A percentile compares a stretch with the other conserved stretches of the same genome.
Conservation (phyloP, 1,284 basidiomycete genomes). For the Naganishia liquefaciens region DNA sequence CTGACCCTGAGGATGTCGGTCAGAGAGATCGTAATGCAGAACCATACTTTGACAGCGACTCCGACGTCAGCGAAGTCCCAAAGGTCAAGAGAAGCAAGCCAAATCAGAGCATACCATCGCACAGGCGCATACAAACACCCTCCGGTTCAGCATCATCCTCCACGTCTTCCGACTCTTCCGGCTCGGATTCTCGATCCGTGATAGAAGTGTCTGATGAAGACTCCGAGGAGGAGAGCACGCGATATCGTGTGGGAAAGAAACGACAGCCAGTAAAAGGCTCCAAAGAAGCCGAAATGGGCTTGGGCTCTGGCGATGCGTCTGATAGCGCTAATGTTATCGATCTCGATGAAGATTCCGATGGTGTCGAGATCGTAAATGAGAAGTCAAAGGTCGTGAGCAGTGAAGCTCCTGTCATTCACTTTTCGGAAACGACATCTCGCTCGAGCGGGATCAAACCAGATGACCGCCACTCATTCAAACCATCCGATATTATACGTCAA, state of each 20-base stretch:
- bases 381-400: background rate
- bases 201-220: constrained; percentile 9
- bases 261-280: constrained; percentile 8
- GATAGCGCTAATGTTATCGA: constrained; percentile 32
- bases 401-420: constrained; percentile 20
- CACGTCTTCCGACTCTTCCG: background rate
- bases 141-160: constrained; percentile 4
- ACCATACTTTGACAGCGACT: constrained; percentile 22
- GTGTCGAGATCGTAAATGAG: constrained; percentile 21
- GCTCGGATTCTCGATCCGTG: background rate
- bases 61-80: constrained; percentile 29
- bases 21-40: constrained; percentile 1
- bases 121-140: constrained; percentile 6
- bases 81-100: background rate
- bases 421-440: constrained; percentile 19
- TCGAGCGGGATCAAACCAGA: background rate
- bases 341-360: constrained; percentile 14
- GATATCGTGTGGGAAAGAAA: constrained; percentile 10
- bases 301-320: constrained; percentile 32
- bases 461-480: constrained; percentile 1
- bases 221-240: constrained; percentile 21
- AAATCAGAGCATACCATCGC: background rate
- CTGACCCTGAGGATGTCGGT: constrained; percentile 24
- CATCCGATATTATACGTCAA: background rate
- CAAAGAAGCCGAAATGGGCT: constrained; percentile 35